These are phyloP conservation scores for Huiozyma sinensis DNA, from an alignment of 805 yeast genomes.

Conservation along the genomic window DNA sequence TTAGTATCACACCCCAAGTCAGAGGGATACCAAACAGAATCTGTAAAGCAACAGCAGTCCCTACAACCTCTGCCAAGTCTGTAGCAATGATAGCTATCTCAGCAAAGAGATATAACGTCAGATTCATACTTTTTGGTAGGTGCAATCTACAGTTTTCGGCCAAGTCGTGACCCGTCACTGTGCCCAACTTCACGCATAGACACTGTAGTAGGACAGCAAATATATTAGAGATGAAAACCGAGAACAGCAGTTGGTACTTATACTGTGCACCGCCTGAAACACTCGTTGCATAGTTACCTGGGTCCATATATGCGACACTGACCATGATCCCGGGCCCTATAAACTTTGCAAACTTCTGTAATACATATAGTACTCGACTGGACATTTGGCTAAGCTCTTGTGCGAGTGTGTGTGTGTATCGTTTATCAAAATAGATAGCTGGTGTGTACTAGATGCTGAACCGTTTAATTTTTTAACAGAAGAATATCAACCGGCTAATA, in stretches of 20 bases:
- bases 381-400: too few relatives aligned
- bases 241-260: slow-evolving; percentile 65
- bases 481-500: too few relatives aligned
- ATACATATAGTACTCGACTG: background rate
- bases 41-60: slow-evolving; percentile 78
- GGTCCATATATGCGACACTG: slow-evolving; percentile 94
- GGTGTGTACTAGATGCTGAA: too few relatives aligned
- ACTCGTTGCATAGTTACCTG: slow-evolving; percentile 93
- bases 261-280: slow-evolving; percentile 86
- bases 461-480: too few relatives aligned
- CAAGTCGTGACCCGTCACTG: slow-evolving; percentile 85
- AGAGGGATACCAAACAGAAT: slow-evolving; percentile 69
- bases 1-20: slow-evolving; percentile 61
- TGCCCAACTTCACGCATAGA: slow-evolving; percentile 80
- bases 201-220: slow-evolving; percentile 82
- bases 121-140: slow-evolving; percentile 50
- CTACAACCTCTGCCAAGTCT: slow-evolving; percentile 89
- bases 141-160: slow-evolving; percentile 80
- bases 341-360: slow-evolving; percentile 45
- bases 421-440: too few relatives aligned
- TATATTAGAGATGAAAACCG: slow-evolving; percentile 71
- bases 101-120: slow-evolving; percentile 55
- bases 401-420: too few relatives aligned
- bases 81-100: slow-evolving; percentile 87
- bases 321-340: slow-evolving; percentile 95